These are phyloP conservation scores for Cladophialophora exuberans DNA, from an alignment of 2,329 filamentous ascomycete species.

Conservation along the genomic window DNA sequence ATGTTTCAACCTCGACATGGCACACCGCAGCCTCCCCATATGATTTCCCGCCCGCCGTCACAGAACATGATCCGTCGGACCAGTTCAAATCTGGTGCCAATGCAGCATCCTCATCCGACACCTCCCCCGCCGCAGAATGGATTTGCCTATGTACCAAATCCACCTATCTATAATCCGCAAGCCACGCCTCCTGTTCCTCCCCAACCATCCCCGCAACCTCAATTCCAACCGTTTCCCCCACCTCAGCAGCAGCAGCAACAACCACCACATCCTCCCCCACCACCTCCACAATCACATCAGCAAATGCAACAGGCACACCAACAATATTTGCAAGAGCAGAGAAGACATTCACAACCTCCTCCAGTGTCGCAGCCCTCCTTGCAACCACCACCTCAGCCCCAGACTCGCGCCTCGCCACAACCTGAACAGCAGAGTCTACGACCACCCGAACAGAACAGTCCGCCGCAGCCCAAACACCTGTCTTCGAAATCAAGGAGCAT, in stretches of 20 bases:
- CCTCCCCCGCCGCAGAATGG: conserved; percentile 67
- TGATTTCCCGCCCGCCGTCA: conserved; percentile 74
- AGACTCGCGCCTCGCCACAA: conserved; percentile 42
- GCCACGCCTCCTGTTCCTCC: conserved; percentile 42
- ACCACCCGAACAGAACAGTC: conserved; percentile 43
- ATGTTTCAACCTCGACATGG: conserved; percentile 73
- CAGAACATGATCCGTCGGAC: conserved; percentile 77
- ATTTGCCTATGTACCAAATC: conserved; percentile 84
- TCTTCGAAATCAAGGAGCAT: conserved; percentile 81
- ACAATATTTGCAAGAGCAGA: conserved; percentile 75
- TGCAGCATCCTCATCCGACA: conserved; percentile 63
- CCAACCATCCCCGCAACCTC: conserved; percentile 39
- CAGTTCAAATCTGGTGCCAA: conserved; percentile 72
- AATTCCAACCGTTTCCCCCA: conserved; percentile 48
- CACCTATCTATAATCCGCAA: conserved; percentile 79
- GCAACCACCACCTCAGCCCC: conserved; percentile 59
- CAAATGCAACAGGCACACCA: conserved; percentile 61
- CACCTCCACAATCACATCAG: conserved; percentile 45
- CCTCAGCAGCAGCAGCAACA: conserved; percentile 39
- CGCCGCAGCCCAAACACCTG: conserved; percentile 64
- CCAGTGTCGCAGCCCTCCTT: conserved; percentile 64
- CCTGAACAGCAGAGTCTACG: conserved; percentile 41
- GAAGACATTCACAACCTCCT: conserved; percentile 66
- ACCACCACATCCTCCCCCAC: conserved; percentile 53
- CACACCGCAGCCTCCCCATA: conserved; percentile 76